Base-by-base conservation (phyloP, 495 filamentous ascomycete genomes). In the Penicillium paxilli region DNA sequence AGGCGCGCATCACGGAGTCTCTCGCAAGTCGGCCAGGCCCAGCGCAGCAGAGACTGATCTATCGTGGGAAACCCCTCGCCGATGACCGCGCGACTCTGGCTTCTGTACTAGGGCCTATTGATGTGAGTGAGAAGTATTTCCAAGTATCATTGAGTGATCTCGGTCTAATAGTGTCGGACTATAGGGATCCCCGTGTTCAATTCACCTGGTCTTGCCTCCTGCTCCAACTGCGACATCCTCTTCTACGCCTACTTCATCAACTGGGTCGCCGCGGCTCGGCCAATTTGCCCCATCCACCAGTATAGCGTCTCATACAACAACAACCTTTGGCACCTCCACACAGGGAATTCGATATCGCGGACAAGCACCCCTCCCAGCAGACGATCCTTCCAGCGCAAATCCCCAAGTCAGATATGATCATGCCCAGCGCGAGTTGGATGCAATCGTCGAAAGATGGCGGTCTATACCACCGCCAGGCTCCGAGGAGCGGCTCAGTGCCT, bases 1-100 rank as follows among this genome's bases (percentile, higher is more conserved):
- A 85, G 62, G 70, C 72, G 5, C 82, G 72, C 49, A 84, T 92
- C 52, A 76, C 79, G 12, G 69, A 81, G 51, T 57, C 64, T 12
- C 65, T 89, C n/a, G 67, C 75, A 5, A 76, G 71, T 30, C 80
- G 75, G 8, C 83, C 87, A 25, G 46, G 74, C 3, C 62, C 81
- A 67, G 52, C 63, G 4, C 72, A 71, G 4, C 87, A 90, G 60
- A 75, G 86, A 10, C 63, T 92, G 38, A 90, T 91, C 22, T 84
- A 88, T 56, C 72, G 81, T 51, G 88, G 88, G 7, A 82, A 81
- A 44, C 66, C 82, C 28, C 71, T 90, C 17, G 53, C 66, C 17
- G 74, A 78, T 52, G 78, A 85, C 17, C 69, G 57, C 16, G 75
- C 77, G 23, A 86, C 77, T 0, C 70, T 92, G 63, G 57, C 74